These are phyloP conservation scores for Fraxinus pennsylvanica DNA, from an alignment of 257 asterid species.

Conservation along the genomic window DNA sequence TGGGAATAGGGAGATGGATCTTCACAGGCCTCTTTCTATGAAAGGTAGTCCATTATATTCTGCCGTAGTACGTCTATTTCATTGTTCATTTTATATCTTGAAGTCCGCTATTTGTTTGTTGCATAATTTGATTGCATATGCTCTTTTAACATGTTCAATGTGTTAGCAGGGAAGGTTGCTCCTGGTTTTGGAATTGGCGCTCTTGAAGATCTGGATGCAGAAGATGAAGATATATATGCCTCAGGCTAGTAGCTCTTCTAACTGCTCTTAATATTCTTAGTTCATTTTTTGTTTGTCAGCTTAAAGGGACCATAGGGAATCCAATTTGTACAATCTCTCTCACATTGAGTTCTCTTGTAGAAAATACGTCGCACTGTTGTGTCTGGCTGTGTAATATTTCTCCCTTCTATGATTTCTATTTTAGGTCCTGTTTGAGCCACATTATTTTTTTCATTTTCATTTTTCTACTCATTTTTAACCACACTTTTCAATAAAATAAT, in stretches of 20 bases:
- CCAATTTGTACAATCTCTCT: neutral
- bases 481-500: no score
- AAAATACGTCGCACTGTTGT: neutral
- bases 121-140: slow-evolving; percentile 8
- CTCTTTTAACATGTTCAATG: slow-evolving; percentile 30
- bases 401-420: neutral
- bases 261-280: slow-evolving; percentile 17
- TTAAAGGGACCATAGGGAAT: slow-evolving; percentile 14
- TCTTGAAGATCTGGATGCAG: slow-evolving; percentile 90
- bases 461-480: no score
- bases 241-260: slow-evolving; percentile 50
- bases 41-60: slow-evolving; percentile 47
- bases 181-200: slow-evolving; percentile 99
- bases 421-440: no score
- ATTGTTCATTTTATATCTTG: neutral
- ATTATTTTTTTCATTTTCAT: no score
- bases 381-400: neutral
- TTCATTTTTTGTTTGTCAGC: slow-evolving; percentile 15
- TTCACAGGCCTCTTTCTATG: slow-evolving; percentile 46
- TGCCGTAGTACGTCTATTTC: neutral
- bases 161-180: slow-evolving; percentile 67
- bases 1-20: slow-evolving; percentile 46
- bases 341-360: neutral
- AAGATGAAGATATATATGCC: slow-evolving; percentile 91
- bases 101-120: neutral